Evolutionary conservation across 345 rosid genomes (phyloP).

Genomic region (Gossypioides kirkii): DNA sequence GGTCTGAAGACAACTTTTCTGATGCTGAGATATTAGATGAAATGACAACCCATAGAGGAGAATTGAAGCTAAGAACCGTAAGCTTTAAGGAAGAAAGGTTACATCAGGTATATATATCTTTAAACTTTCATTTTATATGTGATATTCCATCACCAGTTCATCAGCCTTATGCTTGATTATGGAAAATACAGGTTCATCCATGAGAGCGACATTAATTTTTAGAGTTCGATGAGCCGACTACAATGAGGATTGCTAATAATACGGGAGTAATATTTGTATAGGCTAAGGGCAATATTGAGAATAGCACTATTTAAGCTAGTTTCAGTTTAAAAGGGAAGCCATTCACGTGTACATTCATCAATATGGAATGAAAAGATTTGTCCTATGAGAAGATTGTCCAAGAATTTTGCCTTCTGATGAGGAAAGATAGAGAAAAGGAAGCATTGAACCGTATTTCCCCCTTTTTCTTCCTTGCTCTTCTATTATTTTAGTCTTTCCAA

Average conservation of each 20-base stretch:
- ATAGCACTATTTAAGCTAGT: too few species aligned
- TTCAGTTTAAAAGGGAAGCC: too few species aligned
- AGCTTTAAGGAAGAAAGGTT: constrained; percentile 52
- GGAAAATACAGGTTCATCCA: constrained; percentile 30
- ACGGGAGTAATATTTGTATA: too few species aligned
- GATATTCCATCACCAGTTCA: background rate
- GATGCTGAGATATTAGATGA: constrained; percentile 77
- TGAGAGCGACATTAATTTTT: constrained; percentile 5
- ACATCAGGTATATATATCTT: constrained; percentile 26
- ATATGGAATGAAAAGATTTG: background rate
- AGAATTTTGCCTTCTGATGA: background rate
- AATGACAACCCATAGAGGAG: constrained; percentile 77
- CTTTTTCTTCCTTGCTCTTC: background rate
- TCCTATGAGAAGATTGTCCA: background rate
- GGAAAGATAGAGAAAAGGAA: constrained; percentile 1
- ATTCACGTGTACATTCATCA: too few species aligned
- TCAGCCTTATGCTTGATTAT: constrained; percentile 3
- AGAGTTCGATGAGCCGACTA: background rate
- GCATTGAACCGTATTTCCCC: background rate
- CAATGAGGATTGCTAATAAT: background rate
- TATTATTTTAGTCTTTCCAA: background rate
- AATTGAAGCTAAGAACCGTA: constrained; percentile 60
- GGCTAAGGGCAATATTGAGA: too few species aligned
- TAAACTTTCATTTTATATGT: background rate
- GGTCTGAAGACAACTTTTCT: constrained; percentile 42